These are phyloP conservation scores for Passiflora organensis DNA, from an alignment of 345 rosid genomes.

Conservation along the genomic window DNA sequence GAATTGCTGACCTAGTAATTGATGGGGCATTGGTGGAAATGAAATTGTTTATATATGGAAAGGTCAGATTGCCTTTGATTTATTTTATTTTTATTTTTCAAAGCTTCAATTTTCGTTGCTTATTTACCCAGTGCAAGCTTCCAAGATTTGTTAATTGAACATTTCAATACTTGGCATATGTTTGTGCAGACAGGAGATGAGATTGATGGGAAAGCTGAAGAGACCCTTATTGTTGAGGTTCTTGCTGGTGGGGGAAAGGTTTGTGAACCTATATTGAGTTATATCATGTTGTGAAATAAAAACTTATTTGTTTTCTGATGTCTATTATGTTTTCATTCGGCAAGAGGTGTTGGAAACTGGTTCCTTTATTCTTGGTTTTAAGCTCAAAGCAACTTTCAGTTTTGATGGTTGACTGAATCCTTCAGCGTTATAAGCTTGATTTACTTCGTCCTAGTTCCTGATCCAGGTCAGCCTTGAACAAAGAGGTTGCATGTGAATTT, in stretches of 20 bases:
- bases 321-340: no score
- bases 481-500: no score
- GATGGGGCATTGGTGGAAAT: constrained; percentile 76
- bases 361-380: no score
- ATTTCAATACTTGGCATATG: neutral
- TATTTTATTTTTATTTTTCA: neutral
- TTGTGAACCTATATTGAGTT: constrained; percentile 23
- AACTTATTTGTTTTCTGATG: no score
- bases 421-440: no score
- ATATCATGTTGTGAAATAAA: neutral
- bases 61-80: constrained; percentile 17
- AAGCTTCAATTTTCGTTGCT: neutral
- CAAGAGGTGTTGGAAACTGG: no score
- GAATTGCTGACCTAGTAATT: constrained; percentile 72
- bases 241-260: constrained; percentile 96
- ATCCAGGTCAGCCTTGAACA: no score
- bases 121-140: neutral
- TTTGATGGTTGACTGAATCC: no score
- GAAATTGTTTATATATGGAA: constrained; percentile 73
- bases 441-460: no score
- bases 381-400: no score
- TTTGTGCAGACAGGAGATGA: constrained; percentile 45
- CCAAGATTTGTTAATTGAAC: neutral
- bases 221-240: constrained; percentile 66
- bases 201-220: constrained; percentile 46